Evolutionary conservation across 225 moss, liverwort and hornwort genomes (phyloP).

Genomic region (Physcomitrellopsis africana): DNA sequence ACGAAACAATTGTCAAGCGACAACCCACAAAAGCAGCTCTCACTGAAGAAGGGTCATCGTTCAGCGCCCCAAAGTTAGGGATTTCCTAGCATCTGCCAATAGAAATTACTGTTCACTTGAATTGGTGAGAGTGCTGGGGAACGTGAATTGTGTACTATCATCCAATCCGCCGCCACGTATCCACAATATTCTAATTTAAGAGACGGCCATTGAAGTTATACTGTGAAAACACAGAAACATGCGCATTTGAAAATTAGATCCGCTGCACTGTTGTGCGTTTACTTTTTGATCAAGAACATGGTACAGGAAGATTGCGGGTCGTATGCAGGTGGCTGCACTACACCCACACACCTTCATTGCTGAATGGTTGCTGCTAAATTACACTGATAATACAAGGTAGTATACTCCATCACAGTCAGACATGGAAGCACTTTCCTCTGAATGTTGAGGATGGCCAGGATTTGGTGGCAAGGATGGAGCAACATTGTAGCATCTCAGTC

Average conservation of each 20-base stretch:
- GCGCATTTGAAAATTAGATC: too few species aligned
- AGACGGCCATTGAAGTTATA: too few species aligned
- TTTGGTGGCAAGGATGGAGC: conserved; percentile 34
- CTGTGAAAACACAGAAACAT: too few species aligned
- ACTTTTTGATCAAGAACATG: conserved; percentile 24
- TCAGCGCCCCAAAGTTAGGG: too few species aligned
- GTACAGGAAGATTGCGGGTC: conserved; percentile 33
- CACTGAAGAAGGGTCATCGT: too few species aligned
- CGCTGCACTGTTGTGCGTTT: background rate
- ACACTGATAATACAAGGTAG: conserved; percentile 36
- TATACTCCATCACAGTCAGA: conserved; percentile 30
- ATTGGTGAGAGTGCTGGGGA: too few species aligned
- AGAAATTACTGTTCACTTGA: too few species aligned
- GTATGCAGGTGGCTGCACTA: background rate
- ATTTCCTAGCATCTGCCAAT: too few species aligned
- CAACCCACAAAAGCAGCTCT: too few species aligned
- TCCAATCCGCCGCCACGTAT: too few species aligned
- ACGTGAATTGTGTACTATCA: too few species aligned
- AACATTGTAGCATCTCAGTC: conserved; percentile 28
- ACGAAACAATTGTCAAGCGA: background rate
- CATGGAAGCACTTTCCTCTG: conserved; percentile 32
- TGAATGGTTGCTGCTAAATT: conserved; percentile 35
- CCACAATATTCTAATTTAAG: too few species aligned
- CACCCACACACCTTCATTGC: conserved; percentile 21
- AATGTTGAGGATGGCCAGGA: conserved; percentile 35